Base-by-base conservation (phyloP, 2,329 filamentous ascomycete species). In the Fulvia fulva region DNA sequence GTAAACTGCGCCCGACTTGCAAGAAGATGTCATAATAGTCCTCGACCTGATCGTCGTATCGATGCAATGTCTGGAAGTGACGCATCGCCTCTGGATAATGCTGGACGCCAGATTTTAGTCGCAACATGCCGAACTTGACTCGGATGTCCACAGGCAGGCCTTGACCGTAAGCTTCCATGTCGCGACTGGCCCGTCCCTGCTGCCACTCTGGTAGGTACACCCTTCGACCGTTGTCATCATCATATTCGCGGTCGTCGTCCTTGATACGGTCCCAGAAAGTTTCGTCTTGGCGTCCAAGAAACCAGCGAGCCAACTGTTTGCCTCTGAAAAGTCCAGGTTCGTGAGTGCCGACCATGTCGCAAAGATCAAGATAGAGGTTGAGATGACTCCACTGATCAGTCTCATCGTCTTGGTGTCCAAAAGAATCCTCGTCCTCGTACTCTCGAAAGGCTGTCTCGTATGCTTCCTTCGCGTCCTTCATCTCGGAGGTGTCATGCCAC, bases 161-260 rank as follows among this genome's bases (percentile, higher is more conserved):
- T 41, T 81, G 73, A 0, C 90, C 91, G 71, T 96, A 96, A 0
- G 80, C 77, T 3, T 75, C 68, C 1, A 81, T 77, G 69, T 84
- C 84, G 11, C 59, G 63, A 55, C 67, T 70, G 32, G 65, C 63
- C 46, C 74, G 74, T 2, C 76, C 80, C 4, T 80, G 77, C 8
- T 79, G 74, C 70, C 88, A 96, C 1, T 82, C 82, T 1, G 82
- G 73, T 5, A 89, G 81, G 57, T 81, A 74, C 1, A 78, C 72
- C 57, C 92, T 85, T 60, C 94, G 79, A 12, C 83, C 87, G 21
- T 81, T 79, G 68, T 91, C 84, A 46, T 87, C 82, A 71, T 99
- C 94, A 85, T 91, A 99, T 75, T 99, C 94, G 57, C 91, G 83
- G 70, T 97, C 91, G 70, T 97, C 90, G 5, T 83, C 79, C 28